These are phyloP conservation scores for Verticillium albo-atrum DNA, from an alignment of 2,329 filamentous ascomycete species.

Conservation along the genomic window DNA sequence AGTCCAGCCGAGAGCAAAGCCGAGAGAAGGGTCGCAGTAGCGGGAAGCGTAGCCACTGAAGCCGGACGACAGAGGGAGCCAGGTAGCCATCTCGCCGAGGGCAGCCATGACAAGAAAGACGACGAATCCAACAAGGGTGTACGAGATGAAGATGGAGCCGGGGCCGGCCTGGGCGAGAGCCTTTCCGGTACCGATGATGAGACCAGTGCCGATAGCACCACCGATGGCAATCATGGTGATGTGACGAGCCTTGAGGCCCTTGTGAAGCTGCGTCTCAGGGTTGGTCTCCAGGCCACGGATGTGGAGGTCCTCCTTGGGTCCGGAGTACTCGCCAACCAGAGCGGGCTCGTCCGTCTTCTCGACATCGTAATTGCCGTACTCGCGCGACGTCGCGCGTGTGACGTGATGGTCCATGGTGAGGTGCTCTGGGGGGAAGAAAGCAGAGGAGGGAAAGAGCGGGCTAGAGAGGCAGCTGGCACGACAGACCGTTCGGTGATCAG, in stretches of 20 bases:
- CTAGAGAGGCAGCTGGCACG: not conserved
- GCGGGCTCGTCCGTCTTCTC: constrained; percentile 18
- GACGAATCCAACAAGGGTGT: constrained; percentile 63
- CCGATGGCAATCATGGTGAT: constrained; percentile 65
- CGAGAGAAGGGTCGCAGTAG: constrained; percentile 76
- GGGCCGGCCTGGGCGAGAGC: constrained; percentile 52
- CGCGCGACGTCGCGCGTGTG: not conserved
- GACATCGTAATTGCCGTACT: constrained; percentile 14
- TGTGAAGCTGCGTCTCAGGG: constrained; percentile 42
- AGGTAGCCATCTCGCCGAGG: constrained; percentile 81
- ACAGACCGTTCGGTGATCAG: not conserved
- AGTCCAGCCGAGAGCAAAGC: constrained; percentile 71
- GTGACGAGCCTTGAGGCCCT: constrained; percentile 50
- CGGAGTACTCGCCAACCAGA: constrained; percentile 13
- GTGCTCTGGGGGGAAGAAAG: not conserved
- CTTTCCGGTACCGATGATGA: constrained; percentile 65
- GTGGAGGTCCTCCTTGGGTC: constrained; percentile 24
- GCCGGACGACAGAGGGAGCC: constrained; percentile 71
- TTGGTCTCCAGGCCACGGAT: constrained; percentile 46
- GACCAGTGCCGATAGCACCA: constrained; percentile 69
- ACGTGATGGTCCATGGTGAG: not conserved
- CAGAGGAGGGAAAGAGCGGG: not conserved
- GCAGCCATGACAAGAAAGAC: constrained; percentile 80
- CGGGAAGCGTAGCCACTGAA: constrained; percentile 78
- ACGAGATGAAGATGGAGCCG: constrained; percentile 67